phyloP scores from a whole-genome alignment of 768 basidiomycete genomes.

The Podaxis sp. region DNA sequence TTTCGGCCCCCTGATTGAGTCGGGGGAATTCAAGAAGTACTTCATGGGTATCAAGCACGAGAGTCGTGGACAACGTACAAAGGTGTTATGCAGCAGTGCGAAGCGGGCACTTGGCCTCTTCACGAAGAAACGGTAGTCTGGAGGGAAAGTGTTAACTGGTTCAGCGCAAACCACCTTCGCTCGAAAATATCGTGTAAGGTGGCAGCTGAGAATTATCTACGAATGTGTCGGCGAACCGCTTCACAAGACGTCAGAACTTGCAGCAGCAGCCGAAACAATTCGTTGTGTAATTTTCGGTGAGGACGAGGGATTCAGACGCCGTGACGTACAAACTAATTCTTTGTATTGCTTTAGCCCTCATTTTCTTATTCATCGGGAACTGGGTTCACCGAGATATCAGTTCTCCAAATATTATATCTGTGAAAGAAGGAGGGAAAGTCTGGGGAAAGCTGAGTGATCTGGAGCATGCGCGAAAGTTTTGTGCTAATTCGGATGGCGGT shows the following conservation, averaged over 20 bases:
- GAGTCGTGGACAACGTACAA: no score
- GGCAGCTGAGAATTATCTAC: not conserved
- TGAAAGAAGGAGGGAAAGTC: not conserved
- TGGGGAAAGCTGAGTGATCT: constrained; percentile 10
- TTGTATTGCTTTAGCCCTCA: constrained; percentile 1
- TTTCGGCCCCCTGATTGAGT: not conserved
- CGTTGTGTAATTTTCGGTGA: not conserved
- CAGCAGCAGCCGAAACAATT: not conserved
- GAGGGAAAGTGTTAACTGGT: not conserved
- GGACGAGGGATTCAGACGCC: not conserved
- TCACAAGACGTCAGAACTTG: not conserved
- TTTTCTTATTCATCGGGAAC: constrained; percentile 11
- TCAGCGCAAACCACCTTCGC: not conserved
- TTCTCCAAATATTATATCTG: constrained; percentile 8
- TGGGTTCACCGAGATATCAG: constrained; percentile 17
- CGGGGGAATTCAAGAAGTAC: not conserved
- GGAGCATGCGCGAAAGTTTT: constrained; percentile 2
- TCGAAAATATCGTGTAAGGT: not conserved
- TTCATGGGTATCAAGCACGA: not conserved
- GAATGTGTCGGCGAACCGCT: not conserved
- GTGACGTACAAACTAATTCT: not conserved
- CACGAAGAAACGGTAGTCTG: no score
- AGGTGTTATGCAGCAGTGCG: no score
- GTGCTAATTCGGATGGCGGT: not conserved
- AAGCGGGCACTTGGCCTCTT: no score